Conservation (phyloP, 1,284 basidiomycete species). For the Moesziomyces antarcticus region DNA sequence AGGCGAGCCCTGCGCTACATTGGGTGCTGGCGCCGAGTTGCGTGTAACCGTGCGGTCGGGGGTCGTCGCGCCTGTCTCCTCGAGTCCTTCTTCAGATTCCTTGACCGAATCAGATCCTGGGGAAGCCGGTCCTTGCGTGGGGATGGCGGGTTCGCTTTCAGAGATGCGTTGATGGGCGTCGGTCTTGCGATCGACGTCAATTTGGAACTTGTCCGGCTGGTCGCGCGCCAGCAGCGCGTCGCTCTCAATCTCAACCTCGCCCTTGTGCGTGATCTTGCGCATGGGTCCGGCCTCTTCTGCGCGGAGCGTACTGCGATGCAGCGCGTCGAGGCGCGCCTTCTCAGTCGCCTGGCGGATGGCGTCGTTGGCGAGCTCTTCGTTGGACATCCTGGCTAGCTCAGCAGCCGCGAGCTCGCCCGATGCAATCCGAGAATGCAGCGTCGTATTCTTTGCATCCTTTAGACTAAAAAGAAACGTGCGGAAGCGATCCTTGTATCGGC, state of each 20-base stretch:
- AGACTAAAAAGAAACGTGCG: constrained; percentile 65
- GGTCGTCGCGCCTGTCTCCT: background rate
- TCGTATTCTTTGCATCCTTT: constrained; percentile 62
- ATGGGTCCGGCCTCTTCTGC: constrained; percentile 53
- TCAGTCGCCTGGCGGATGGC: constrained; percentile 59
- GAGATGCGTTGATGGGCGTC: constrained; percentile 11
- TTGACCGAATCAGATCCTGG: background rate
- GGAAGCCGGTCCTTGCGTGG: background rate
- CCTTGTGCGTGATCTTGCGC: constrained; percentile 68
- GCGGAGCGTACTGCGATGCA: constrained; percentile 57
- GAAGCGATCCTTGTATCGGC: constrained; percentile 63
- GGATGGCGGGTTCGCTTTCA: constrained; percentile 29
- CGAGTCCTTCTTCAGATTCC: background rate
- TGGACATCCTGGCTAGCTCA: constrained; percentile 57
- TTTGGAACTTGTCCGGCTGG: constrained; percentile 25
- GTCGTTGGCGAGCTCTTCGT: constrained; percentile 65
- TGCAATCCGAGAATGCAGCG: constrained; percentile 60
- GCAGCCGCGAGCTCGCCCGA: constrained; percentile 50
- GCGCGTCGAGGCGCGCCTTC: constrained; percentile 57
- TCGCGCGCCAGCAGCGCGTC: constrained; percentile 35
- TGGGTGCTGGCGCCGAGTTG: constrained; percentile 27
- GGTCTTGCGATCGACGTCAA: background rate
- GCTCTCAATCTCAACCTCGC: constrained; percentile 66
- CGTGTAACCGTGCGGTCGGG: background rate
- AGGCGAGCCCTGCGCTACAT: constrained; percentile 13